Evolutionary conservation across 176 grass and related monocot genomes (phyloP), one percentile per base, ranked within the genome.

Genomic region (Carex littledalei): DNA sequence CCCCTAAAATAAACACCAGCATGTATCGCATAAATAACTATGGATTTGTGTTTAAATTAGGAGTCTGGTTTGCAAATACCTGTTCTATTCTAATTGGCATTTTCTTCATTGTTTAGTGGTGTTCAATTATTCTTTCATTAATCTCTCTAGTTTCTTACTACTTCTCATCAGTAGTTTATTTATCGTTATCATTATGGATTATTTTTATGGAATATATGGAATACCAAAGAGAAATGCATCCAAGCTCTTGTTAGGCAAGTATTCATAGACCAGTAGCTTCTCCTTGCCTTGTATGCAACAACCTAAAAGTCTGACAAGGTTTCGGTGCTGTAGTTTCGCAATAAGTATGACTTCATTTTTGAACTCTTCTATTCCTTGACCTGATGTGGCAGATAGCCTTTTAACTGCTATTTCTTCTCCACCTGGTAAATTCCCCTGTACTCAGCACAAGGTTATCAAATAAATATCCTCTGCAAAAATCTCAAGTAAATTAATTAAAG

Each of bases 161-260:
- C 29, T 75, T 54, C 60, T 20, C 5, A 22, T 62, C 2, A 62
- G 6, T 62, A 21, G 5, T 53, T 76, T n/a, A 26, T 14, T 76
- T 69, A 39, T 37, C 6, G 3, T 75, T 52, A 29, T 7, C 47
- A 24, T 54, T 6, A 29, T 53, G 12, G 24, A 22, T 14, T 29
- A 50, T 53, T 16, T n/a, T 10, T 72, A 72, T n/a, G 11, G 6
- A 8, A 53, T 54, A 49, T 2, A 54, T 31, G 24, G 22, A 22
- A 45, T 85, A 89, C 87, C 87, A 39, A 89, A 89, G 11, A 89
- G 74, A 52, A 89, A 85, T 10, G 65, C 87, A 79, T 89, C 83
- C 63, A 89, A 85, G 83, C 87, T 85, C 50, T 61, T 81, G 45
- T 89, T 89, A 29, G 82, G 83, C 65, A 89, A 81, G 63, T 85